These are phyloP conservation scores for Lactarius psammicola DNA, from an alignment of 768 basidiomycete species.

Conservation along the genomic window DNA sequence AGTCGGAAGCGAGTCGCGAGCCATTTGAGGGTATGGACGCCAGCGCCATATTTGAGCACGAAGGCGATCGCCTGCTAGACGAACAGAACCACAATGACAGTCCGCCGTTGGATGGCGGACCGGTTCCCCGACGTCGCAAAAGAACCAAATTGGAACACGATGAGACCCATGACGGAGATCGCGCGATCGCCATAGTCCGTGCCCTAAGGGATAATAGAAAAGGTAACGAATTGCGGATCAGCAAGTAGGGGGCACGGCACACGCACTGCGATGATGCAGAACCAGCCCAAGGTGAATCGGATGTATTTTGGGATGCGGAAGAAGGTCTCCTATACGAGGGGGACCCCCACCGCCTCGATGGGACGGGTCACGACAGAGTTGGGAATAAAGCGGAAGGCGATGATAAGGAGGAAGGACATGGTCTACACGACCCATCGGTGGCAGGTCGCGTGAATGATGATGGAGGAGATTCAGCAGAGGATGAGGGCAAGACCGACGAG, in stretches of 20 bases:
- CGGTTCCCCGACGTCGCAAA: too few relatives aligned
- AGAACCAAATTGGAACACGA: too few relatives aligned
- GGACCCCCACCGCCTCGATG: constrained; percentile 68
- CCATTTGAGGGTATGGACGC: constrained; percentile 82
- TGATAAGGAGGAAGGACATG: constrained; percentile 69
- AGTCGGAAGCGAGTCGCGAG: constrained; percentile 82
- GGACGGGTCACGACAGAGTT: constrained; percentile 67
- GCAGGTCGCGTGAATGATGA: constrained; percentile 61
- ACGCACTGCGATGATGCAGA: constrained; percentile 66
- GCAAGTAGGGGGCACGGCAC: neutral
- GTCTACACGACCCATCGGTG: constrained; percentile 84
- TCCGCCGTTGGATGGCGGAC: too few relatives aligned
- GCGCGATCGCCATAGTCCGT: too few relatives aligned
- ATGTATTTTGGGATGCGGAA: constrained; percentile 51
- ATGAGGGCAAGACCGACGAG: constrained; percentile 58
- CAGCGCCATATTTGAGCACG: constrained; percentile 81
- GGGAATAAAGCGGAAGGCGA: constrained; percentile 84
- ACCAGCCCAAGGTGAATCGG: constrained; percentile 69
- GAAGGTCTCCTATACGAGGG: constrained; percentile 65
- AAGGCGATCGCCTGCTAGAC: constrained; percentile 88
- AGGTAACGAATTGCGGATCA: too few relatives aligned
- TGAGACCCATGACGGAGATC: too few relatives aligned
- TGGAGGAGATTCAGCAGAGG: constrained; percentile 71
- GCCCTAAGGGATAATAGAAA: too few relatives aligned
- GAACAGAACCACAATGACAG: too few relatives aligned